phyloP scores from a whole-genome alignment of 169 alveolate genomes.

The Plasmodium gaboni region DNA sequence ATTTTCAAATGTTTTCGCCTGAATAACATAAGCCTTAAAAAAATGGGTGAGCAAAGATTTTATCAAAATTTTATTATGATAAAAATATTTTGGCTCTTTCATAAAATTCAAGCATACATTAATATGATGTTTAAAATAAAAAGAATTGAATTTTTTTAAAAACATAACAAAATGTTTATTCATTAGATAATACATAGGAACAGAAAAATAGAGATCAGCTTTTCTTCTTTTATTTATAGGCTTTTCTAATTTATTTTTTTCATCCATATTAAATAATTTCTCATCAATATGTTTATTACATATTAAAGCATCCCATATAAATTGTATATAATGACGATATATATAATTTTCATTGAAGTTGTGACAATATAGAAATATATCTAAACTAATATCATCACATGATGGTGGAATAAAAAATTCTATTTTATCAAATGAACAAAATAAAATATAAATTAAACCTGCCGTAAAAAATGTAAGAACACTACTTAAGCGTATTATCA shows the following conservation, averaged over 20 bases:
- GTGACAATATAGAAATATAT: slow-evolving; percentile 42
- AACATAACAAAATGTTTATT: slow-evolving; percentile 51
- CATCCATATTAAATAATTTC: neutral
- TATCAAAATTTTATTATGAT: slow-evolving; percentile 22
- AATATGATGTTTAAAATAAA: slow-evolving; percentile 54
- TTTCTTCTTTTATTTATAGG: slow-evolving; percentile 21
- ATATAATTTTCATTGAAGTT: slow-evolving; percentile 58
- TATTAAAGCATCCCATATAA: slow-evolving; percentile 64
- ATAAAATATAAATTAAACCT: slow-evolving; percentile 56
- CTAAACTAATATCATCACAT: slow-evolving; percentile 65
- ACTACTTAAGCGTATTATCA: slow-evolving; percentile 64
- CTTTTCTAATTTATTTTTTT: neutral
- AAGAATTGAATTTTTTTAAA: slow-evolving; percentile 51
- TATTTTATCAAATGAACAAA: slow-evolving; percentile 55
- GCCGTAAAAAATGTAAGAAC: slow-evolving; percentile 71
- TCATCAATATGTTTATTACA: slow-evolving; percentile 64
- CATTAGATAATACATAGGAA: slow-evolving; percentile 62
- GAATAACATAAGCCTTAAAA: slow-evolving; percentile 45
- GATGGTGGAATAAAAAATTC: slow-evolving; percentile 67
- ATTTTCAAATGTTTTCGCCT: slow-evolving; percentile 2
- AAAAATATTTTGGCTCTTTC: slow-evolving; percentile 52
- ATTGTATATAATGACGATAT: slow-evolving; percentile 70
- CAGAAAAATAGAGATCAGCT: slow-evolving; percentile 47
- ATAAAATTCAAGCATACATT: slow-evolving; percentile 46
- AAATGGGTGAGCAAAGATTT: slow-evolving; percentile 57